Base-by-base conservation (phyloP, 164 flowering plant genomes). In the Vitis labrusca region DNA sequence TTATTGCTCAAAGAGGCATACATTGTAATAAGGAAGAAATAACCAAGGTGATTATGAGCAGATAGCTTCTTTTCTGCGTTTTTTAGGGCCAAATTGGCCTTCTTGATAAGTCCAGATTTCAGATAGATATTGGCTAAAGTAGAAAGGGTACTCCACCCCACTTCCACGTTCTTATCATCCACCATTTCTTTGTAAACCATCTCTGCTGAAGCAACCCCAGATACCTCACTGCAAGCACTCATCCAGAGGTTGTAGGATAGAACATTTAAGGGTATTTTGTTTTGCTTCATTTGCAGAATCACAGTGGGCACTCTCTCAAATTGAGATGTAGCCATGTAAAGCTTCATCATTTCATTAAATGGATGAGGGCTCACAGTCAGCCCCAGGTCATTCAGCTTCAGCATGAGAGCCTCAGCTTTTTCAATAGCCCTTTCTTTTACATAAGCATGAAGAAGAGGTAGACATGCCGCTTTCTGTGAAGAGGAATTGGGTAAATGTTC, bases 211-310 rank as follows among this genome's bases (percentile, higher is more conserved):
- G 59, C 62, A 61, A 79, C 71, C 48, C 83, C 88, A 62, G 72
- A 74, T 5, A 80, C 3, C 55, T 76, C 73, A 37, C 69, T 70
- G 69, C 78, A 76, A 16, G 92, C 85, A 67, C 62, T 74, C 84
- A 86, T 84, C 89, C 90, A 90, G 16, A 90, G 79, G 70, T 86
- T 86, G 78, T 85, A 88, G 57, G 90, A 85, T 14, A 86, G 83
- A 69, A 84, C 81, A 82, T 80, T 85, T 48, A 30, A 55, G 8
- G 82, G 81, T 66, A 84, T 80, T 14, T 50, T 83, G 66, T 81
- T 77, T 61, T 52, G 74, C 72, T 83, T 89, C 90, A 89, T 88
- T 66, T 79, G 73, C 19, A 17, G 72, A 59, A 88, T 81, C 61
- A 82, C 78, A 29, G 70, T 50, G 7, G 66, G 77, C 7, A 82